Base-by-base conservation (phyloP, 768 basidiomycete species). In the Boletus vermiculosoides region DNA sequence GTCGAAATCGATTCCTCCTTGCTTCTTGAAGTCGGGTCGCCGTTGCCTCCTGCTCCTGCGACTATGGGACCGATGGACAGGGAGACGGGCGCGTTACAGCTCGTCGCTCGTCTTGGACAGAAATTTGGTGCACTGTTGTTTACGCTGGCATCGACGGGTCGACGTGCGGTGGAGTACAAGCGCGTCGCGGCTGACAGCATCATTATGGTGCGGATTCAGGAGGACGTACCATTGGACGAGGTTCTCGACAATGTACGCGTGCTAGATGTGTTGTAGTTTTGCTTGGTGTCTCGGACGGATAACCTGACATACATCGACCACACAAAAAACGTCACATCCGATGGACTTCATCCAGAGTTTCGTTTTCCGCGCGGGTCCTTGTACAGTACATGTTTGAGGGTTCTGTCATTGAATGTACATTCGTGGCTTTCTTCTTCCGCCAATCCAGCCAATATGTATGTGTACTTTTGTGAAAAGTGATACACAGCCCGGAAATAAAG, bases 121-220 rank as follows among this genome's bases (percentile, higher is more conserved):
- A 16, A 16, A 39, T 39, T 39, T 9, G 37, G 37, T 18, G 37
- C 37, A 1, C 37, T 39, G 18, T 39, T 39, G 37, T 39, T 39
- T 9, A 39, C 7, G 15, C 37, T 16, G 16, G 33, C 23, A 1
- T 23, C 47, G 12, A 40, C 39, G 12, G 13, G 22, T 41, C 15
- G 39, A 18, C 37, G 34, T 2, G 22, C 25, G 22, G 23, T 22
- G 30, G 57, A 39, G 3, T 60, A 55, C 22, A 45, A 1, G 46
- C 47, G 59, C 4, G 52, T 60, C 5, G 57, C 56, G 15, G 37
- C 59, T 0, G 59, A 58, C 13, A 10, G 30, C 11, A 6, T 46
- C 10, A 44, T 61, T 20, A 51, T 9, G 1, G 57, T 59, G 5
- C 60, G 20, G 5, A 7, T 61, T 22, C 52, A 8, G 37, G 53